Evolutionary conservation across 129 eudicot species (phyloP), one percentile per base, ranked within the genome.

Genomic region (Tagetes patula): DNA sequence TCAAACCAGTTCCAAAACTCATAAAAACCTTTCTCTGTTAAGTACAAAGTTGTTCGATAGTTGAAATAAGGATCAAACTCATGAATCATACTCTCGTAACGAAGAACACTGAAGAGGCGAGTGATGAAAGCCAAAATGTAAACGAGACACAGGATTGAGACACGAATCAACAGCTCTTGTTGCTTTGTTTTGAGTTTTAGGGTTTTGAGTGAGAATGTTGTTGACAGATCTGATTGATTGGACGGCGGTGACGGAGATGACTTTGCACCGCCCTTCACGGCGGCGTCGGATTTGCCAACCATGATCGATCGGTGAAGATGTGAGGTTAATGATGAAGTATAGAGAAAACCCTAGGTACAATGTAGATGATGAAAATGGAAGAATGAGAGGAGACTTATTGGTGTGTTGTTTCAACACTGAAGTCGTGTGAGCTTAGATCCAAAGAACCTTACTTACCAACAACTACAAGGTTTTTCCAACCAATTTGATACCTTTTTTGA

Each of bases 1-100:
- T 93, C 98, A 62, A 93, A 93, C 98, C 98, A 93, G 75, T 93
- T 93, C 98, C 98, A 93, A 56, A 93, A 93, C 58, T 93, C 98
- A 42, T 93, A 89, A 52, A 93, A 93, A 1, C 98, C 98, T 8
- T 89, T 89, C 59, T 87, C 83, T 9, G 96, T 89, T 34, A 93
- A 40, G 69, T 64, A 93, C 6, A 89, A 83, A 6, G 98, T 93
- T 5, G 96, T 91, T 6, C 98, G 80, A 72, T 93, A 93, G 61
- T 93, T 93, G 81, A 93, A 93, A 49, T 93, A 93, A 0, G 98
- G 98, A 53, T 93, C 98, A 12, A 93, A 93, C 75, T 93, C 98
- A 48, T 93, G 98, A 75, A 93, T 93, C 98, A 93, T 93, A 30
- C 86, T 77, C 84, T 93, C 98, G 48, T 93, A 93, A 5, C 98